Evolutionary conservation across 495 filamentous ascomycete species (phyloP).

Genomic region (Elasticomyces elasticus): DNA sequence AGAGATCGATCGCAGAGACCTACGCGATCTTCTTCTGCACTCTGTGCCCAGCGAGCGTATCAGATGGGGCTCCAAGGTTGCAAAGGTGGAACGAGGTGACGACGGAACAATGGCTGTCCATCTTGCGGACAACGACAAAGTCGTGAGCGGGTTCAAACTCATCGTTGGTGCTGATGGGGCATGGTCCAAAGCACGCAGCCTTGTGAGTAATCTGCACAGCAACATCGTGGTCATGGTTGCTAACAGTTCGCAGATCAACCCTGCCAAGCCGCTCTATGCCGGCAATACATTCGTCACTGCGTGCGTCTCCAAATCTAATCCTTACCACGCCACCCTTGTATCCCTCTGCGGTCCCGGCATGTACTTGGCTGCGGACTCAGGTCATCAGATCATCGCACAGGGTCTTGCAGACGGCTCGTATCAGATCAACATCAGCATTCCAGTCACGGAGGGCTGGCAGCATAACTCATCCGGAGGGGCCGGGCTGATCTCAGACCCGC

Average conservation of each 20-base stretch:
- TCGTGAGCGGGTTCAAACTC: slow-evolving; percentile 38
- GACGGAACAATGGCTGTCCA: slow-evolving; percentile 19
- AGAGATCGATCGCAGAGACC: slow-evolving; percentile 36
- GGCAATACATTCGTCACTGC: slow-evolving; percentile 29
- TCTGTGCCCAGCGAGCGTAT: slow-evolving; percentile 33
- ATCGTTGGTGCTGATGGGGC: slow-evolving; percentile 56
- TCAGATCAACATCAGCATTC: slow-evolving; percentile 25
- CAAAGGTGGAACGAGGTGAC: not conserved
- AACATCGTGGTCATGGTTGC: not conserved
- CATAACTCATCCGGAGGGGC: slow-evolving; percentile 21
- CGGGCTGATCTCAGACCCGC: slow-evolving; percentile 13
- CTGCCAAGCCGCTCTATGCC: slow-evolving; percentile 40
- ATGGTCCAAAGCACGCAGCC: slow-evolving; percentile 43
- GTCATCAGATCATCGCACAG: slow-evolving; percentile 31
- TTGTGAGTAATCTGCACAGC: slow-evolving; percentile 2
- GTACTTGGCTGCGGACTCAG: slow-evolving; percentile 33
- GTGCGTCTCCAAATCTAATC: slow-evolving; percentile 26
- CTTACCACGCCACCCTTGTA: slow-evolving; percentile 27
- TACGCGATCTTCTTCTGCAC: slow-evolving; percentile 39
- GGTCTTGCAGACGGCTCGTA: slow-evolving; percentile 39
- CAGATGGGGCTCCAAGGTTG: slow-evolving; percentile 19
- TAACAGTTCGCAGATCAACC: slow-evolving; percentile 32
- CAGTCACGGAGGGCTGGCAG: slow-evolving; percentile 35
- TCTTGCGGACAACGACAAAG: slow-evolving; percentile 22
- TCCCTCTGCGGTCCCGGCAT: slow-evolving; percentile 37